A percentile compares a stretch with the other conserved stretches of the same genome.
Evolutionary conservation across 768 basidiomycete genomes (phyloP).

Genomic region (Butyriboletus loyo): DNA sequence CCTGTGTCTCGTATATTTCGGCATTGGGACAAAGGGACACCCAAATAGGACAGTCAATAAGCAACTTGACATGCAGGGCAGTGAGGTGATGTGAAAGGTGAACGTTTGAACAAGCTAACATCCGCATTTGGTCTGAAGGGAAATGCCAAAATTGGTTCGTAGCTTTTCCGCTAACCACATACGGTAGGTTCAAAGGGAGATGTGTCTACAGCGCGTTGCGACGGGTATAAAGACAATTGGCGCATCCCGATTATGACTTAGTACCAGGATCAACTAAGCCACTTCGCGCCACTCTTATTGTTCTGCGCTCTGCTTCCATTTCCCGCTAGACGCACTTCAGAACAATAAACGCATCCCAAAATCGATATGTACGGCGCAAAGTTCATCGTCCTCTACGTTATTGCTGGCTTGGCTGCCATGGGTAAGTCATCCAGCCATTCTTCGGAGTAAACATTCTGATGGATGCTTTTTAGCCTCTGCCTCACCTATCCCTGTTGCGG

Average conservation of each 20-base stretch:
- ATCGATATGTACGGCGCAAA: constrained; percentile 26
- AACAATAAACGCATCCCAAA: constrained; percentile 31
- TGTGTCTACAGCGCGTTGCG: background rate
- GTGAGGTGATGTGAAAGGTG: background rate
- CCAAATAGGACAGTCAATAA: constrained; percentile 11
- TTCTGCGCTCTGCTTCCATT: constrained; percentile 16
- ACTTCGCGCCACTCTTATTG: constrained; percentile 29
- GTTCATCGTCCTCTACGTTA: constrained; percentile 28
- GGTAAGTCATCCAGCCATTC: constrained; percentile 13
- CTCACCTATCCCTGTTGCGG: constrained; percentile 26
- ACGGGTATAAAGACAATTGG: constrained; percentile 25
- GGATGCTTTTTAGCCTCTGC: constrained; percentile 19
- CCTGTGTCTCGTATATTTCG: background rate
- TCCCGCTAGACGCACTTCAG: constrained; percentile 4
- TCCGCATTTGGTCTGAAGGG: constrained; percentile 28
- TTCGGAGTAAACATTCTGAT: background rate
- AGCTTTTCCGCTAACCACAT: constrained; percentile 17
- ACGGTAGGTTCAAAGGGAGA: constrained; percentile 28
- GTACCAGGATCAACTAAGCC: constrained; percentile 17
- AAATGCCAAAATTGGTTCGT: constrained; percentile 20
- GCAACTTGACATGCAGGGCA: background rate
- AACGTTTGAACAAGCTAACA: constrained; percentile 29
- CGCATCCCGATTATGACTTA: background rate
- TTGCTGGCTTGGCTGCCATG: constrained; percentile 24
- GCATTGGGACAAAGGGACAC: constrained; percentile 21